Conservation (phyloP, 2,329 filamentous ascomycete genomes). For the Phyllosticta ampelicida region DNA sequence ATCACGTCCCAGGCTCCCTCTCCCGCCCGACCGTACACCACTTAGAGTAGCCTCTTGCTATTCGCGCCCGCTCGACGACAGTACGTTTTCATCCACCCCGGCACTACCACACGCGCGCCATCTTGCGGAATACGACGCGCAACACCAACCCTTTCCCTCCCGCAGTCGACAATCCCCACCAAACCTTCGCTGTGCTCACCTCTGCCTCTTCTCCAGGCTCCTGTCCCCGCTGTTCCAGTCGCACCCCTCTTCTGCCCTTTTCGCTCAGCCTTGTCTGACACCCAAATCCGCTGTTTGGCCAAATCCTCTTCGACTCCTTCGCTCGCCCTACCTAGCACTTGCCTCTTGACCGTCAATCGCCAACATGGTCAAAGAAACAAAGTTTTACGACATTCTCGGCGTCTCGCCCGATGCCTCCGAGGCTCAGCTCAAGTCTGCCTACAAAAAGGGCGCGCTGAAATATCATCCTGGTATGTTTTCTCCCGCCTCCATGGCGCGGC, state of each 20-base stretch:
- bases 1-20: not conserved
- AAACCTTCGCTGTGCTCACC: not conserved
- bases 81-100: not conserved
- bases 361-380: slow-evolving; percentile 69
- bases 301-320: not conserved
- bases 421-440: slow-evolving; percentile 80
- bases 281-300: not conserved
- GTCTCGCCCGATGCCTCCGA: slow-evolving; percentile 73
- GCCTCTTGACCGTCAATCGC: slow-evolving; percentile 13
- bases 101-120: not conserved
- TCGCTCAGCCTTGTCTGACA: not conserved
- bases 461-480: slow-evolving; percentile 62
- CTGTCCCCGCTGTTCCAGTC: not conserved
- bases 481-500: slow-evolving; percentile 12
- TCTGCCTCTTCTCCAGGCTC: not conserved
- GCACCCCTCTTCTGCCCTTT: not conserved
- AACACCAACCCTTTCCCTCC: not conserved
- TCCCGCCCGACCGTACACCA: not conserved
- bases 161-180: not conserved
- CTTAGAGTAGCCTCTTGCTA: not conserved
- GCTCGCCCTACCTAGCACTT: slow-evolving; percentile 2
- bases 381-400: slow-evolving; percentile 68
- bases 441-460: slow-evolving; percentile 73
- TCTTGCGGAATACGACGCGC: not conserved
- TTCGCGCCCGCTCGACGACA: not conserved